Base-by-base conservation (phyloP, 352 stramenopile species). In the Globisporangium acanthophoron region DNA sequence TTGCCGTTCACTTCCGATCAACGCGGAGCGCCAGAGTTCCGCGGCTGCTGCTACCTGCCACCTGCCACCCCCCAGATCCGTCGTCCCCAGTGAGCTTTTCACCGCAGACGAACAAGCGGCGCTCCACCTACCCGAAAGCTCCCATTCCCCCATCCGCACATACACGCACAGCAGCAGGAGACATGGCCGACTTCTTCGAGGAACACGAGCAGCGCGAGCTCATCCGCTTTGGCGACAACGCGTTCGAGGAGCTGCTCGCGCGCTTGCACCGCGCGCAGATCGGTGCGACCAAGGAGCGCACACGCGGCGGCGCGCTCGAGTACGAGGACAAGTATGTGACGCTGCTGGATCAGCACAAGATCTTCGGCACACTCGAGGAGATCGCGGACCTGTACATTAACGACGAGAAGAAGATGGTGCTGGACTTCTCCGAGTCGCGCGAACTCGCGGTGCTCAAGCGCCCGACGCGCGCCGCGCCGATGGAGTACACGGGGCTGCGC, bases 371-470 rank as follows among this genome's bases (percentile, higher is more conserved):
- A 37, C 75, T 90, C n/a, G 78, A 87, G 20, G 73, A 85, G 52
- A 74, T 88, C 54, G 78, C 76, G 3, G 74, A 88, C 16, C 45
- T 90, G 50, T 90, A 85, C 56, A 51, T 88, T 46, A 80, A 74
- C 59, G 66, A 78, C 29, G 66, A 80, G 16, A 84, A 80, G 61
- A 78, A 85, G 59, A 75, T 90, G 66, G 76, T 87, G 63, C 69
- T 90, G 18, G 80, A 90, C 56, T 90, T 88, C 57, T 85, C 80
- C 48, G 74, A 85, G 61, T 87, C 80, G 15, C 61, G 71, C 44
- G 71, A 86, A 29, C 64, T 87, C 31, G 65, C 73, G 12, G 61
- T 79, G 61, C 69, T 92, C 9, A 71, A 82, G 20, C 59, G 66
- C 47, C 59, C 69, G 27, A 83, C 56, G 2, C 46, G 52, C 24